Base-by-base conservation (phyloP, 805 yeast genomes). In the Lachancea waltii region DNA sequence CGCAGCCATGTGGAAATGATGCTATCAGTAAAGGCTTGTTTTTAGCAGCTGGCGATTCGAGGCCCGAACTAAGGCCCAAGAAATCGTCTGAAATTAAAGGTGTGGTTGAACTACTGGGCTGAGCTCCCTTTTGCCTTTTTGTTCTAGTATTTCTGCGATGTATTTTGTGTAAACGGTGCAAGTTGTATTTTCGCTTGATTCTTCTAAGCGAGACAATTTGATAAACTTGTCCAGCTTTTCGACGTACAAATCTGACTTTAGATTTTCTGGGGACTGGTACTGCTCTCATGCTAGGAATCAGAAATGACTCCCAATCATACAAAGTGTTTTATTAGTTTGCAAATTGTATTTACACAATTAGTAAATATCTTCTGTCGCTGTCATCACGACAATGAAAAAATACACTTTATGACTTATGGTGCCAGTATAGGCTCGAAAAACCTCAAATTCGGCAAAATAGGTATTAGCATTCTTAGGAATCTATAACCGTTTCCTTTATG, bases 181-280 rank as follows among this genome's bases (percentile, higher is more conserved):
- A 20, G 23, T 53, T 44, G 54, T 58, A 49, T 27, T 55, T 45
- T 24, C 46, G 46, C 29, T 43, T 48, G 3, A 55, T 23, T 28
- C 35, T 43, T 15, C 50, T 38, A 13, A 50, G 42, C 18, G 48
- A 38, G 8, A 49, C 39, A n/a, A 46, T 9, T 21, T 44, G 46
- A 24, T 46, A 48, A 7, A 53, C 11, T 22, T 41, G 46, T 7
- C 47, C 32, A 4, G 40, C 30, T 23, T 30, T 43, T 9, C 45
- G 37, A 10, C 53, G 49, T 3, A 53, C 11, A 22, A 31, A 32
- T 26, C 51, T 43, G 5, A 51, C 41, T 26, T 37, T 54, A 1
- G 61, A 53, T 30, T 42, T 51, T 33, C 63, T 48, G 8, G 59
- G 56, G 5, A 49, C 47, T 5, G 64, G 64, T 23, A 58, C 57